Conservation (phyloP, 2,329 filamentous ascomycete species). For the Penicillium sclerotigenum region DNA sequence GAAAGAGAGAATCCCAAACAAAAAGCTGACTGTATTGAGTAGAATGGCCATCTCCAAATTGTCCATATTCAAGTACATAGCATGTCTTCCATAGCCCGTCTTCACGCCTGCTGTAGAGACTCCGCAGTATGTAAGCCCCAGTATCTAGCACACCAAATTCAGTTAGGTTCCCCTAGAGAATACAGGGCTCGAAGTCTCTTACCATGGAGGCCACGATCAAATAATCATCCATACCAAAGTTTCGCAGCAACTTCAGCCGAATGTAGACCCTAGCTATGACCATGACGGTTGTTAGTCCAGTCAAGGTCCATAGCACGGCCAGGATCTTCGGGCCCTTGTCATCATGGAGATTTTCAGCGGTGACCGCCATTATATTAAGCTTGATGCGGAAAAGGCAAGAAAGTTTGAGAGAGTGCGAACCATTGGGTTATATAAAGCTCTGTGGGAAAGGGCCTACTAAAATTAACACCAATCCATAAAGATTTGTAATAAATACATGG, state of each 20-base stretch:
- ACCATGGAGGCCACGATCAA: slow-evolving; percentile 37
- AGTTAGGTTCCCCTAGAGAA: background rate
- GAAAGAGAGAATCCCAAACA: slow-evolving; percentile 31
- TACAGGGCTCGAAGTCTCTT: background rate
- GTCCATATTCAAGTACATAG: slow-evolving; percentile 27
- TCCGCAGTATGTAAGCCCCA: slow-evolving; percentile 35
- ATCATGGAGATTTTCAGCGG: slow-evolving; percentile 14
- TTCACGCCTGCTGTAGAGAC: slow-evolving; percentile 37
- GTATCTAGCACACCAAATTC: slow-evolving; percentile 24
- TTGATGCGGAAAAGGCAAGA: background rate
- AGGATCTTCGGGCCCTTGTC: slow-evolving; percentile 40
- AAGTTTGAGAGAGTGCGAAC: background rate
- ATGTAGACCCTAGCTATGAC: slow-evolving; percentile 36
- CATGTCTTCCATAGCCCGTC: slow-evolving; percentile 43
- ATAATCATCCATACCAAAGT: slow-evolving; percentile 40
- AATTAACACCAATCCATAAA: background rate
- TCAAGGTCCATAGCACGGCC: slow-evolving; percentile 31
- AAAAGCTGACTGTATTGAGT: slow-evolving; percentile 27
- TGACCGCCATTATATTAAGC: slow-evolving; percentile 8
- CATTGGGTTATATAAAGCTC: background rate
- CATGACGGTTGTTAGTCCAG: slow-evolving; percentile 30
- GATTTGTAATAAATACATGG: background rate
- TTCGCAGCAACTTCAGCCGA: slow-evolving; percentile 30
- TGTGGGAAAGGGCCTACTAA: background rate
- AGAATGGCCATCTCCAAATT: slow-evolving; percentile 29